Conservation (phyloP, 331 rosid species). For the Malus hybrid region DNA sequence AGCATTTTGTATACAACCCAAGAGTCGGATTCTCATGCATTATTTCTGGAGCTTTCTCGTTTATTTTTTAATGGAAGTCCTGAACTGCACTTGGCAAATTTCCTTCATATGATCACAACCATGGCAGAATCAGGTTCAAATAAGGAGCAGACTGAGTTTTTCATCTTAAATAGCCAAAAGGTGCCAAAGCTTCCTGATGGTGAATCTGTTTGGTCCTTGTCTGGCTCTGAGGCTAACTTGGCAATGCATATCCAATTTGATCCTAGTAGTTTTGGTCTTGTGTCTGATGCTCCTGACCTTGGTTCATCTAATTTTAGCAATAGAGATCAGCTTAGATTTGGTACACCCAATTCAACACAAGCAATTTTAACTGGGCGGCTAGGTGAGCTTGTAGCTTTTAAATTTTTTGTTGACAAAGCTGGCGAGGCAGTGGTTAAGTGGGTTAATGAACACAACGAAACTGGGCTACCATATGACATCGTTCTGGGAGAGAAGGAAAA, state of each 20-base stretch:
- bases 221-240: not conserved
- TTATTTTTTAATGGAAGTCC: slow-evolving; percentile 55
- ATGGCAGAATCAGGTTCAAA: slow-evolving; percentile 67
- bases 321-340: slow-evolving; percentile 44
- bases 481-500: slow-evolving; percentile 33
- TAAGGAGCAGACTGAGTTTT: slow-evolving; percentile 59
- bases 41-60: slow-evolving; percentile 79
- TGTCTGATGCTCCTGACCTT: not conserved
- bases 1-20: slow-evolving; percentile 44
- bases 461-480: slow-evolving; percentile 77
- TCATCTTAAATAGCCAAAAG: slow-evolving; percentile 64
- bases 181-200: slow-evolving; percentile 57
- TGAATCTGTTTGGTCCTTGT: slow-evolving; percentile 67
- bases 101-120: slow-evolving; percentile 77
- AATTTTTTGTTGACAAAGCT: slow-evolving; percentile 42
- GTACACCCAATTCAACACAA: slow-evolving; percentile 44
- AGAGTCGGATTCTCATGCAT: slow-evolving; percentile 65
- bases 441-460: slow-evolving; percentile 66
- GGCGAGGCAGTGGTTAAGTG: slow-evolving; percentile 46
- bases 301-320: slow-evolving; percentile 21
- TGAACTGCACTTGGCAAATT: slow-evolving; percentile 67
- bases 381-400: slow-evolving; percentile 72
- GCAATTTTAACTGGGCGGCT: slow-evolving; percentile 54
- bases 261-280: slow-evolving; percentile 21
- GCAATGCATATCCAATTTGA: slow-evolving; percentile 12